Conservation (phyloP, 257 asterid genomes). For the Verbascum thapsus region DNA sequence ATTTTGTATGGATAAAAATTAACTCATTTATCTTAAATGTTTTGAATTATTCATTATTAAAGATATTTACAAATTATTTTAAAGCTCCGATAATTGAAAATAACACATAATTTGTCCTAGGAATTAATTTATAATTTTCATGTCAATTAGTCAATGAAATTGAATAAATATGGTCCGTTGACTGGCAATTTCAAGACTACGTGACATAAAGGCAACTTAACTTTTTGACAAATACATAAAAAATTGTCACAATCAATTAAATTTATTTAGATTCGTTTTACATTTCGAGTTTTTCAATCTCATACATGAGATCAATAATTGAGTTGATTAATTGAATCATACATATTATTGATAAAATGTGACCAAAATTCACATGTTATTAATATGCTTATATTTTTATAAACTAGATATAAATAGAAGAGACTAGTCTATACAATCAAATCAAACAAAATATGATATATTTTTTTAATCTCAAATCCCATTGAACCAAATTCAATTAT, state of each 20-base stretch:
- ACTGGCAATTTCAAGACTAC: conserved; percentile 6
- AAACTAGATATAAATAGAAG: too few species aligned
- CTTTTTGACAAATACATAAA: conserved; percentile 9
- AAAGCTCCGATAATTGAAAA: background rate
- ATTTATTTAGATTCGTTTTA: conserved; percentile 14
- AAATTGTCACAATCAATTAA: conserved; percentile 19
- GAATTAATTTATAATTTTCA: background rate
- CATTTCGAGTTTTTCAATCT: background rate
- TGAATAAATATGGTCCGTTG: background rate
- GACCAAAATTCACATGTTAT: too few species aligned
- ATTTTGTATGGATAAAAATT: too few species aligned
- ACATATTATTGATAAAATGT: too few species aligned
- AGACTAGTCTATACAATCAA: too few species aligned
- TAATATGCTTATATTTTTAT: too few species aligned
- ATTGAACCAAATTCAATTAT: too few species aligned
- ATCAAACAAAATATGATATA: too few species aligned
- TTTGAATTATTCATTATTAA: too few species aligned
- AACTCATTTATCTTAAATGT: conserved; percentile 8
- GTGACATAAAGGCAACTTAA: conserved; percentile 4
- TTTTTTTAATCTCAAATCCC: too few species aligned
- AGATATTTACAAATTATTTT: too few species aligned
- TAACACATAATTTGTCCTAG: background rate
- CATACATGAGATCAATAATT: background rate
- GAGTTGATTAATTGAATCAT: background rate
- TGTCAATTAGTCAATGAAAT: conserved; percentile 5